Percentiles rank a stretch among this genome's conserved stretches.
These are phyloP conservation scores for Boletus huronensis DNA, from an alignment of 768 basidiomycete species.

Conservation along the genomic window DNA sequence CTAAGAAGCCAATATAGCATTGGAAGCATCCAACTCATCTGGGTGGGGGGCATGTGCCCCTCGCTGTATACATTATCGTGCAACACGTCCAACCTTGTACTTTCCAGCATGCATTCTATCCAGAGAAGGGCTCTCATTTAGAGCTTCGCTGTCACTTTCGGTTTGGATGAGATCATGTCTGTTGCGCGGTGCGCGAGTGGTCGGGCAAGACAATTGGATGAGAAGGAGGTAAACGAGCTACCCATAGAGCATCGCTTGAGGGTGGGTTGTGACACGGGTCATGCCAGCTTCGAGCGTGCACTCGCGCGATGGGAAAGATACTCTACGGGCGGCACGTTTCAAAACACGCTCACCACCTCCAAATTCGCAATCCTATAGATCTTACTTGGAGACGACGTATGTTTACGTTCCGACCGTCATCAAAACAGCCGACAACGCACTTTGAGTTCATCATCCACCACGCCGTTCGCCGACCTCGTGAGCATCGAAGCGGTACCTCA, in stretches of 20 bases:
- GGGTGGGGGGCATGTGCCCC: neutral
- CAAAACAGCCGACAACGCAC: neutral
- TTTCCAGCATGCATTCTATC: neutral
- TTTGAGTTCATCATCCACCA: conserved; percentile 16
- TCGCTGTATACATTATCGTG: neutral
- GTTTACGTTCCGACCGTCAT: neutral
- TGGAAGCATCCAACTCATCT: neutral
- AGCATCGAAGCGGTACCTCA: conserved; percentile 21
- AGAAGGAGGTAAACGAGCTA: neutral
- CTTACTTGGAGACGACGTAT: neutral
- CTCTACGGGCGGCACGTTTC: neutral
- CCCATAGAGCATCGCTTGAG: conserved; percentile 21
- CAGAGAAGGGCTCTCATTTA: neutral
- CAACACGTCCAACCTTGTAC: neutral
- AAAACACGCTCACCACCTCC: conserved; percentile 7
- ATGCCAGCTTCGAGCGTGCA: neutral
- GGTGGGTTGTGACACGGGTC: neutral
- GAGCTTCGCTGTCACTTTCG: neutral
- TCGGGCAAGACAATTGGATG: neutral
- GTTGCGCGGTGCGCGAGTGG: conserved; percentile 8
- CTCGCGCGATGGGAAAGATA: conserved; percentile 17
- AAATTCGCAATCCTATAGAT: conserved; percentile 18
- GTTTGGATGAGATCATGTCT: conserved; percentile 1
- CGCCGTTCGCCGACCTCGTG: conserved; percentile 13
- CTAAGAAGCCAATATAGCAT: neutral